These are phyloP conservation scores for Trametes sp. DNA, from an alignment of 1,284 basidiomycete genomes.

Conservation along the genomic window DNA sequence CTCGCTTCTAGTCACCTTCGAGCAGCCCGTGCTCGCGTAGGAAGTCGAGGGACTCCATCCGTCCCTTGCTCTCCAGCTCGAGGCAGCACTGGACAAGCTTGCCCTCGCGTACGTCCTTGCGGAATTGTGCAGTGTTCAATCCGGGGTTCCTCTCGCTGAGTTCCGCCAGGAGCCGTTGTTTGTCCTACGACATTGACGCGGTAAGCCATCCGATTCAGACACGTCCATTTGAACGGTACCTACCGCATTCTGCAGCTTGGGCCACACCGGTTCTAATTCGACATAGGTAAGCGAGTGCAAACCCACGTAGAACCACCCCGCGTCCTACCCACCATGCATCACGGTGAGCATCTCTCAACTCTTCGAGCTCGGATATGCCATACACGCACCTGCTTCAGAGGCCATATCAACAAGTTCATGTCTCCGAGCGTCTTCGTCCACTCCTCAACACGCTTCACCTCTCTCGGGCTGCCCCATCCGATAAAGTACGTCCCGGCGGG, in stretches of 20 bases:
- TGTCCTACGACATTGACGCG: constrained; percentile 20
- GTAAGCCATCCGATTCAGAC: background rate
- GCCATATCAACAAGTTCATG: constrained; percentile 53
- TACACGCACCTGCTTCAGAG: constrained; percentile 18
- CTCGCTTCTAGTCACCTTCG: constrained; percentile 6
- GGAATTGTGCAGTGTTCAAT: constrained; percentile 25
- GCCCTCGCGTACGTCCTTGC: constrained; percentile 29
- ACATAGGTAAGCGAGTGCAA: constrained; percentile 27
- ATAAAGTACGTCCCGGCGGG: constrained; percentile 52
- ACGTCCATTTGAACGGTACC: background rate
- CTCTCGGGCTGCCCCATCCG: constrained; percentile 54
- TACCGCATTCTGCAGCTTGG: constrained; percentile 30
- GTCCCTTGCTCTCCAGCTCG: constrained; percentile 32
- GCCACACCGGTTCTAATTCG: constrained; percentile 34
- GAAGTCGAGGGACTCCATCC: constrained; percentile 28
- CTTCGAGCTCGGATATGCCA: background rate
- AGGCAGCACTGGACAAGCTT: constrained; percentile 39
- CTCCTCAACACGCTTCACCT: constrained; percentile 48
- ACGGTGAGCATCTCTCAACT: too few relatives aligned
- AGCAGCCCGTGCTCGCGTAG: constrained; percentile 23
- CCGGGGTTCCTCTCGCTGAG: constrained; percentile 27
- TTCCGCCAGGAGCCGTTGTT: constrained; percentile 19
- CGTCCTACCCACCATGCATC: constrained; percentile 1
- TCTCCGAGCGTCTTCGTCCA: constrained; percentile 30
- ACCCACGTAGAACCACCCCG: constrained; percentile 41